phyloP scores from a whole-genome alignment of 2,329 filamentous ascomycete species.

The Aspergillaceae sp. region DNA sequence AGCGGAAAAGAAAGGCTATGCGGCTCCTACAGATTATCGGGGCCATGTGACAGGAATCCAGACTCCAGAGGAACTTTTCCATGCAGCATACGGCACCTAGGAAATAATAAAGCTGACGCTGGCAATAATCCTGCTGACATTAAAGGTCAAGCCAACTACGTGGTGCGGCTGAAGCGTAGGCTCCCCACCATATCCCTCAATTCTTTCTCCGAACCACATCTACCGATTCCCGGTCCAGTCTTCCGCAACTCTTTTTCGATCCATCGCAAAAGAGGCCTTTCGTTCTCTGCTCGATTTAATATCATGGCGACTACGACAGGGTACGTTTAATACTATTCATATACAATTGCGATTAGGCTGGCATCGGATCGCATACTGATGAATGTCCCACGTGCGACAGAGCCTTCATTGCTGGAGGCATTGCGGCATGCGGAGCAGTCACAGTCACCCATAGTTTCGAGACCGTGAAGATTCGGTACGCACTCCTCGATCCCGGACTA shows the following conservation, averaged over 20 bases:
- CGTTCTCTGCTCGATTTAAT: neutral
- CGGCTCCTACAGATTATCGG: no score
- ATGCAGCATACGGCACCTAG: no score
- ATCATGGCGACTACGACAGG: conserved; percentile 49
- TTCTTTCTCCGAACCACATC: conserved; percentile 9
- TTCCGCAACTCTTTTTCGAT: conserved; percentile 1
- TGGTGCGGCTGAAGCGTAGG: neutral
- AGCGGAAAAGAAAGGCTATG: no score
- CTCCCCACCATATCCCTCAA: neutral
- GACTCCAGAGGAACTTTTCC: no score
- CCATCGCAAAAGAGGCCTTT: neutral
- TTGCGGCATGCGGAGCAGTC: conserved; percentile 93
- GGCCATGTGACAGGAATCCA: no score
- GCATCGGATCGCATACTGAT: conserved; percentile 4
- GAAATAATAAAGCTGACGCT: no score
- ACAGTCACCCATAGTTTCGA: conserved; percentile 97
- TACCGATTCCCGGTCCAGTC: conserved; percentile 9
- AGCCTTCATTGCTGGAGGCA: conserved; percentile 89
- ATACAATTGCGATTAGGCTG: no score
- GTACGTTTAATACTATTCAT: conserved; percentile 20
- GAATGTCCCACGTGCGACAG: conserved; percentile 32
- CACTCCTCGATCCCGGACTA: neutral
- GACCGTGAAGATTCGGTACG: conserved; percentile 93
- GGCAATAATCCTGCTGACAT: no score
- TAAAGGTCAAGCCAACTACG: no score